These are phyloP conservation scores for Bipolaris bicolor DNA, from an alignment of 2,329 filamentous ascomycete genomes.

Conservation along the genomic window DNA sequence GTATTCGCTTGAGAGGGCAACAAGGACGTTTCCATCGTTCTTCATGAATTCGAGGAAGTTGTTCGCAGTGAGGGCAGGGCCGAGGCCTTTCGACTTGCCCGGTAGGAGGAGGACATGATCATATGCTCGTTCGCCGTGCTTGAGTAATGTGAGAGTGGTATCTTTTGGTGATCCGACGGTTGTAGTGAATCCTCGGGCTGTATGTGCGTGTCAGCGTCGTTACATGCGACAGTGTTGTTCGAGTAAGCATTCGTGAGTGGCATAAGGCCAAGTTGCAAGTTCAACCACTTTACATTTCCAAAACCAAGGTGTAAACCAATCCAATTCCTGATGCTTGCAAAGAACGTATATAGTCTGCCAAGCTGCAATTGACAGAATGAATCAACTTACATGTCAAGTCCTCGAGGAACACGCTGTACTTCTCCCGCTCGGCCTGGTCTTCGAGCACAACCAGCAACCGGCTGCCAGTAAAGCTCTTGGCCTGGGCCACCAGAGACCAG, in stretches of 20 bases:
- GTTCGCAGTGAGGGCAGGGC: constrained; percentile 85
- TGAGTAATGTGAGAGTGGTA: constrained; percentile 73
- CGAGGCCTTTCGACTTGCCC: constrained; percentile 89
- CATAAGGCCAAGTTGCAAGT: constrained; percentile 18
- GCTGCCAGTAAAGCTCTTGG: constrained; percentile 78
- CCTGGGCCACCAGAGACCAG: constrained; percentile 71
- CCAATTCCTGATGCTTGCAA: not conserved
- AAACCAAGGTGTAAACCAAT: not conserved
- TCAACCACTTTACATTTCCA: constrained; percentile 9
- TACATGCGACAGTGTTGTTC: not conserved
- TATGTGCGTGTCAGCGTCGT: constrained; percentile 13
- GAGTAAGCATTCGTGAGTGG: constrained; percentile 1
- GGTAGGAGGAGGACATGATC: constrained; percentile 92
- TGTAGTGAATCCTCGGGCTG: constrained; percentile 83
- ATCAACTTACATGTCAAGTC: constrained; percentile 69
- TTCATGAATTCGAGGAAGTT: constrained; percentile 90
- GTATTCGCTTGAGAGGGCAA: constrained; percentile 77
- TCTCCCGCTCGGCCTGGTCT: constrained; percentile 77
- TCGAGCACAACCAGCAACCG: constrained; percentile 87
- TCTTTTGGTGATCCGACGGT: constrained; percentile 70
- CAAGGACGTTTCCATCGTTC: constrained; percentile 85
- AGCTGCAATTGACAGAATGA: constrained; percentile 1
- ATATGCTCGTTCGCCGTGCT: constrained; percentile 84
- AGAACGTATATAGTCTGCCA: no score
- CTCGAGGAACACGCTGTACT: constrained; percentile 80